These are phyloP conservation scores for Clarireedia homoeocarpa DNA, from an alignment of 2,329 filamentous ascomycete genomes.

Conservation along the genomic window DNA sequence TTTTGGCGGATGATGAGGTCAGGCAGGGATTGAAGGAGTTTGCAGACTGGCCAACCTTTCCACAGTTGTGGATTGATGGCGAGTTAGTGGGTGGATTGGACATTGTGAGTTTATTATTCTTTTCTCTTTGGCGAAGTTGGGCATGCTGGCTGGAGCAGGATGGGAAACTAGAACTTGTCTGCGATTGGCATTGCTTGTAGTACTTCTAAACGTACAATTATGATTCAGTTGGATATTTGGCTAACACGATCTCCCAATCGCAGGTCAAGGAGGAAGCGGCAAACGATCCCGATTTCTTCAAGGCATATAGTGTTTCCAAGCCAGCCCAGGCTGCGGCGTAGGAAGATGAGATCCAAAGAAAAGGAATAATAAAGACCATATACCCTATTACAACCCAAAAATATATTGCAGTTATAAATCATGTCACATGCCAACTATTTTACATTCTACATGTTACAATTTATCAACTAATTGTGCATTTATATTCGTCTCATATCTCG, in stretches of 20 bases:
- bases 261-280: conserved; percentile 92
- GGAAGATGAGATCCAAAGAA: background rate
- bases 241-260: conserved; percentile 6
- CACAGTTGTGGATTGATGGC: conserved; percentile 86
- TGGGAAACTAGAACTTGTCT: too few relatives aligned
- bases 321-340: conserved; percentile 5
- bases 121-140: background rate
- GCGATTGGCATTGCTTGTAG: background rate
- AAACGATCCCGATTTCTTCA: conserved; percentile 75
- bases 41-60: conserved; percentile 98
- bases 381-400: conserved; percentile 1
- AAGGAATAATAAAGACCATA: background rate
- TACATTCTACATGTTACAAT: background rate
- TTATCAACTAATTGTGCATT: too few relatives aligned
- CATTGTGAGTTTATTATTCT: conserved; percentile 76
- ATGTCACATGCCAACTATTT: background rate
- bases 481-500: too few relatives aligned
- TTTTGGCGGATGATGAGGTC: conserved; percentile 94
- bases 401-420: background rate
- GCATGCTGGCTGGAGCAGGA: too few relatives aligned
- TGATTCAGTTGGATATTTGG: background rate
- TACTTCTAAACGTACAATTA: background rate
- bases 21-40: conserved; percentile 93
- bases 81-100: conserved; percentile 90
- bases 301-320: conserved; percentile 47